Evolutionary conservation across 805 yeast genomes (phyloP).

Genomic region (Lipomyces chichibuensis): DNA sequence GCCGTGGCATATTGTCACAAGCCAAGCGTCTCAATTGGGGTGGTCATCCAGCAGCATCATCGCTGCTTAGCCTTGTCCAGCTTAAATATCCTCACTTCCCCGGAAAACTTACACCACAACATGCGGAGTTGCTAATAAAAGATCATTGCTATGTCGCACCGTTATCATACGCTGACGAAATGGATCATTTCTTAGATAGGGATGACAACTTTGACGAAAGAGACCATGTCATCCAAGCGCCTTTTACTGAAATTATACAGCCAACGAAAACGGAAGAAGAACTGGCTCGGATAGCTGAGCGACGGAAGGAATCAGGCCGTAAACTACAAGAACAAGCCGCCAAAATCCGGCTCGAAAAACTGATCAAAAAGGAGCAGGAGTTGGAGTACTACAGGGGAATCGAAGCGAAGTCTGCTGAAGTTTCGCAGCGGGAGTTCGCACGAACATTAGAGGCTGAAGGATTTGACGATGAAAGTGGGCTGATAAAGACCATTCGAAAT

Average conservation of each 20-base stretch:
- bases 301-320: constrained; percentile 81
- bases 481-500: constrained; percentile 63
- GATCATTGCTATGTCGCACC: constrained; percentile 77
- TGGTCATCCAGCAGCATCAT: constrained; percentile 72
- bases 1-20: constrained; percentile 64
- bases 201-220: constrained; percentile 60
- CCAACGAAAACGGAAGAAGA: constrained; percentile 85
- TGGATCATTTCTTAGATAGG: constrained; percentile 59
- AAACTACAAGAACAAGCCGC: constrained; percentile 93
- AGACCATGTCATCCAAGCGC: constrained; percentile 83
- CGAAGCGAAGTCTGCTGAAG: constrained; percentile 40
- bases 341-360: constrained; percentile 75
- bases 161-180: constrained; percentile 64
- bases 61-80: constrained; percentile 61
- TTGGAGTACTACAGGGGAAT: constrained; percentile 67
- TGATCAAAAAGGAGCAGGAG: constrained; percentile 80
- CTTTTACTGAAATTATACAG: constrained; percentile 65
- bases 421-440: constrained; percentile 58
- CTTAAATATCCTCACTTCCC: constrained; percentile 95
- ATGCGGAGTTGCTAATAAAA: constrained; percentile 67
- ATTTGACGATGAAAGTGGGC: constrained; percentile 72
- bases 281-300: constrained; percentile 70
- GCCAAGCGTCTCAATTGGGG: constrained; percentile 91
- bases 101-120: constrained; percentile 62
- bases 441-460: constrained; percentile 66